Evolutionary conservation across 768 basidiomycete genomes (phyloP).

Genomic region (Tricholoma furcatifolium): DNA sequence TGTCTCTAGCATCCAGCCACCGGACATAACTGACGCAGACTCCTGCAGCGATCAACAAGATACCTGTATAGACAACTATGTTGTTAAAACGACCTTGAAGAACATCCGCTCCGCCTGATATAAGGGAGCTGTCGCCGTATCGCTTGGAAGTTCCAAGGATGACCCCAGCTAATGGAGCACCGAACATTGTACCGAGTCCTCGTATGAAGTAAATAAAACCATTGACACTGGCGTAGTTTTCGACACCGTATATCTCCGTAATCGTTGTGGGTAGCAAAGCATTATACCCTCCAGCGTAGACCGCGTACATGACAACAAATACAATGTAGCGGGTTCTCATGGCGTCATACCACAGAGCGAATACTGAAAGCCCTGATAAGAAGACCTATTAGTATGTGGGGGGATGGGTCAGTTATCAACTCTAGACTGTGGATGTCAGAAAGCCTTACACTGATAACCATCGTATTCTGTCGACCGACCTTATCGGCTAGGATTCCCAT

Average conservation of each 20-base stretch:
- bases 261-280: conserved; percentile 43
- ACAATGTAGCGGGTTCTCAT: conserved; percentile 34
- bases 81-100: conserved; percentile 32
- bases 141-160: conserved; percentile 33
- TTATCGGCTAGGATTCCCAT: conserved; percentile 43
- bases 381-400: conserved; percentile 32
- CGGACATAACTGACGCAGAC: conserved; percentile 40
- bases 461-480: conserved; percentile 43
- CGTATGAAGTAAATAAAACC: conserved; percentile 41
- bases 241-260: conserved; percentile 40
- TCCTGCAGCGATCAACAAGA: conserved; percentile 32
- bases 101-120: neutral
- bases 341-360: conserved; percentile 42
- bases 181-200: conserved; percentile 38
- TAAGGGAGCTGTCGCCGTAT: conserved; percentile 11
- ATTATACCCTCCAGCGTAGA: conserved; percentile 45
- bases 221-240: conserved; percentile 42
- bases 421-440: neutral
- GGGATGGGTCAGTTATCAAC: neutral
- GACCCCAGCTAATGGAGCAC: conserved; percentile 41
- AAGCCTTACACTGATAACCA: conserved; percentile 33
- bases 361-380: conserved; percentile 36
- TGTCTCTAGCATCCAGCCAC: conserved; percentile 39
- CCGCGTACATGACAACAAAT: conserved; percentile 40
- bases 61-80: conserved; percentile 37